Evolutionary conservation across 2,329 filamentous ascomycete species (phyloP).

Genomic region (Boeremia lycopersici): DNA sequence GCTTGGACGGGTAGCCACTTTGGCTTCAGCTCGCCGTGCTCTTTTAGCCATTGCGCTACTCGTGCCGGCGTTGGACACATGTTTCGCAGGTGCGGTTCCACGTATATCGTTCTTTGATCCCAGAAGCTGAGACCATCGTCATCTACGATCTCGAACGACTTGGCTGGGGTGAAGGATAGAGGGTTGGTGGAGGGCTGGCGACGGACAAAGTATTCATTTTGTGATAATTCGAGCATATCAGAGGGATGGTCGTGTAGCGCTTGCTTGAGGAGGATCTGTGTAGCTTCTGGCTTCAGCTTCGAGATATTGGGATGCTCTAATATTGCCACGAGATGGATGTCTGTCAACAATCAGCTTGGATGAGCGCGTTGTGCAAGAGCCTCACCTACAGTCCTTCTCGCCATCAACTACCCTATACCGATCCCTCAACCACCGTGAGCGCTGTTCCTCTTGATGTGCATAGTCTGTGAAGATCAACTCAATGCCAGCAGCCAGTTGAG

Average conservation of each 20-base stretch:
- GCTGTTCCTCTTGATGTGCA: constrained; percentile 38
- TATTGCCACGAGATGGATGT: constrained; percentile 41
- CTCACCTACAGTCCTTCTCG: constrained; percentile 31
- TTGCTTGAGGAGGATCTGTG: constrained; percentile 36
- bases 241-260: constrained; percentile 32
- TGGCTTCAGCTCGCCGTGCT: constrained; percentile 33
- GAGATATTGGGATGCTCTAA: constrained; percentile 38
- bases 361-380: no score
- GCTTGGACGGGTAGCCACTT: constrained; percentile 47
- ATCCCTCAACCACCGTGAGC: constrained; percentile 34
- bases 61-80: constrained; percentile 40
- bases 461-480: constrained; percentile 46
- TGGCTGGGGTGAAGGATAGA: constrained; percentile 33
- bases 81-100: constrained; percentile 43
- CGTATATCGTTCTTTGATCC: constrained; percentile 46
- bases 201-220: constrained; percentile 38
- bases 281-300: constrained; percentile 40
- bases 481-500: constrained; percentile 37
- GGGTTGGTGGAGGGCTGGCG: constrained; percentile 40
- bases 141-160: constrained; percentile 33
- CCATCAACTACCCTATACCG: constrained; percentile 32
- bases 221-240: constrained; percentile 28
- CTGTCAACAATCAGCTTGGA: constrained; percentile 18
- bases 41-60: constrained; percentile 39
- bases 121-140: constrained; percentile 43